These are phyloP conservation scores for Phytophthora lateralis DNA, from an alignment of 352 stramenopile species.

Conservation along the genomic window DNA sequence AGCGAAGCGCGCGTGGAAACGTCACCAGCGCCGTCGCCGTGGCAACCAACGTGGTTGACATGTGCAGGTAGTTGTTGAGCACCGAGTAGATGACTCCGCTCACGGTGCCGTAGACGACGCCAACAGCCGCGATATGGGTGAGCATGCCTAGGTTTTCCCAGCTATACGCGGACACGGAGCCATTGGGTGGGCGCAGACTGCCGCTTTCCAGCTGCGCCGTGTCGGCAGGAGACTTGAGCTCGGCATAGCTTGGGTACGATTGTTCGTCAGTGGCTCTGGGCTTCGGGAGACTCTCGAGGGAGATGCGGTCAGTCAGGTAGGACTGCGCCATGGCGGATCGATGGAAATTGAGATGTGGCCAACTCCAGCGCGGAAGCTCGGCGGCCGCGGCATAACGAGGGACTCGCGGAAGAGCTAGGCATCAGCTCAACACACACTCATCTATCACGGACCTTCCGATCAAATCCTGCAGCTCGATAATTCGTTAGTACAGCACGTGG, in stretches of 20 bases:
- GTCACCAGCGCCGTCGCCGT: constrained; percentile 50
- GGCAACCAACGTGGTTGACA: constrained; percentile 47
- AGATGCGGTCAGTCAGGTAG: constrained; percentile 25
- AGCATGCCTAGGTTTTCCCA: constrained; percentile 49
- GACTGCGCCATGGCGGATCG: constrained; percentile 10
- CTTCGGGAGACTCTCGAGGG: constrained; percentile 27
- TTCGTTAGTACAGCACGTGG: background rate
- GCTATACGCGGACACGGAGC: constrained; percentile 30
- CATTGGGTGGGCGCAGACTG: constrained; percentile 20
- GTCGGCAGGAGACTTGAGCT: constrained; percentile 27
- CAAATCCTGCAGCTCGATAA: constrained; percentile 11
- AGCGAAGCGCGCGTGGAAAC: constrained; percentile 48
- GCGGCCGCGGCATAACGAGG: no score
- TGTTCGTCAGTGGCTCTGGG: constrained; percentile 10
- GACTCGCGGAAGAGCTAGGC: no score
- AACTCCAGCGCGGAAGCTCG: background rate
- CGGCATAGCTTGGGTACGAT: constrained; percentile 26
- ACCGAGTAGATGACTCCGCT: constrained; percentile 53
- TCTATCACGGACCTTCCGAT: constrained; percentile 2
- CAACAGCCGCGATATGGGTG: constrained; percentile 46
- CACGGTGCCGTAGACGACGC: constrained; percentile 47
- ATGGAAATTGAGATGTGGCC: constrained; percentile 10
- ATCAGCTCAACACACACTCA: constrained; percentile 19
- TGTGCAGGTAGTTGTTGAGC: constrained; percentile 65
- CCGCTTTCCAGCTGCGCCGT: constrained; percentile 14